Evolutionary conservation across 75 land plant species (phyloP), one percentile per base, ranked within the genome.

Genomic region (Sequoiadendron giganteum): DNA sequence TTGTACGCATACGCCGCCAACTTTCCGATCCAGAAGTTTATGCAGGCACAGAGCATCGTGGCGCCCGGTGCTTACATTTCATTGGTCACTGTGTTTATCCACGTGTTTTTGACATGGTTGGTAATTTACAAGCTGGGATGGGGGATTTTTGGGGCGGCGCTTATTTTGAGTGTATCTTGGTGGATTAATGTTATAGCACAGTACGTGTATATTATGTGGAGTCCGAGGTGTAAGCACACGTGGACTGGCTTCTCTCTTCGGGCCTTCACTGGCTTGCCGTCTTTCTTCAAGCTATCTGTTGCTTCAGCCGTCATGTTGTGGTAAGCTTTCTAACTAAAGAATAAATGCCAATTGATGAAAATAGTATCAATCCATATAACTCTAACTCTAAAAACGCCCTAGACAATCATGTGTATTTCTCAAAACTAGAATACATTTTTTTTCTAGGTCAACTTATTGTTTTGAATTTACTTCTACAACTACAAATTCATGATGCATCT

Each of bases 291-390:
- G 86, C 90, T 94, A 42, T 91, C 95, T 10, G 49, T 87, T 0
- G 90, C 94, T 10, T 94, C 95, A 5, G 95, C 95, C 6, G 91
- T 93, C 52, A 94, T 94, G 95, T 48, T 94, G 36, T 94, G 96
- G 95, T 93, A 65, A 73, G 89, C 56, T 36, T 10, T 3, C 1
- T 1, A 40, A 40, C 2, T 40, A 40, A 40, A 40, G 65, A 58
- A 58, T 58, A 13, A 58, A 58, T 58, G 21, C 3, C 65, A 58
- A 58, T 58, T 58, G 15, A 8, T 58, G 65, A 58, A 58, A 8
- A 2, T 58, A 58, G 15, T 15, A n/a, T n/a, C n/a, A 3, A 2
- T 58, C 19, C 65, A 58, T 58, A 2, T 3, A 1, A 0, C 19
- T 58, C 47, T 2, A 45, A 45, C 1, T 13, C 15, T 13, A 2